A percentile compares a stretch with the other conserved stretches of the same genome.
Evolutionary conservation across 1,284 basidiomycete species (phyloP).

Genomic region (Fistulinella cinereoalba): DNA sequence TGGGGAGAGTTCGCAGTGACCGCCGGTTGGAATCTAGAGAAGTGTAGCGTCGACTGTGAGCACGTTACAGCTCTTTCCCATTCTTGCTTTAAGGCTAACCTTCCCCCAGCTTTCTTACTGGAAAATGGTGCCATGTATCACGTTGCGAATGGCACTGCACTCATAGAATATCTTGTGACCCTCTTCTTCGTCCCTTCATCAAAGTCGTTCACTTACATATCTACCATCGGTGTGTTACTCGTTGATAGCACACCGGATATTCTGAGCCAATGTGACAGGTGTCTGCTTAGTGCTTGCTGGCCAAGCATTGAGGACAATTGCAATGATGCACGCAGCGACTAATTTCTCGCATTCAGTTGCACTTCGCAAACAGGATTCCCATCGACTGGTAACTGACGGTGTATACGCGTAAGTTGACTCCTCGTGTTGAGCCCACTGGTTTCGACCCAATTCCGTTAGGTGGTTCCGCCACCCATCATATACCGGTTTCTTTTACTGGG

Average conservation of each 20-base stretch:
- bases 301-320: slow-evolving; percentile 79
- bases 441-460: slow-evolving; percentile 38
- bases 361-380: slow-evolving; percentile 65
- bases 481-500: slow-evolving; percentile 98
- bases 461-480: slow-evolving; percentile 96
- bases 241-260: neutral
- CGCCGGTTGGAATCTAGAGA: slow-evolving; percentile 91
- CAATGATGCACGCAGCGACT: slow-evolving; percentile 93
- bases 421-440: neutral
- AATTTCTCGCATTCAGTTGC: slow-evolving; percentile 93
- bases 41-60: slow-evolving; percentile 92
- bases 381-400: slow-evolving; percentile 82
- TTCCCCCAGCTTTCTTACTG: slow-evolving; percentile 78
- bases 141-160: slow-evolving; percentile 75
- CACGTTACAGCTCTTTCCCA: slow-evolving; percentile 10
- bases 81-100: neutral
- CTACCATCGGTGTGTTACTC: slow-evolving; percentile 51
- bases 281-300: slow-evolving; percentile 63
- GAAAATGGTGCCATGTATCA: slow-evolving; percentile 90
- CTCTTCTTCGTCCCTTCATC: slow-evolving; percentile 62
- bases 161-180: slow-evolving; percentile 78
- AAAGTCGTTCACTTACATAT: slow-evolving; percentile 55
- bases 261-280: slow-evolving; percentile 42
- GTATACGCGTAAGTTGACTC: slow-evolving; percentile 69
- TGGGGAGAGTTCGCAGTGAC: slow-evolving; percentile 95